Base-by-base conservation (phyloP, 106 monocot species). In the Dioscorea zingiberensis region DNA sequence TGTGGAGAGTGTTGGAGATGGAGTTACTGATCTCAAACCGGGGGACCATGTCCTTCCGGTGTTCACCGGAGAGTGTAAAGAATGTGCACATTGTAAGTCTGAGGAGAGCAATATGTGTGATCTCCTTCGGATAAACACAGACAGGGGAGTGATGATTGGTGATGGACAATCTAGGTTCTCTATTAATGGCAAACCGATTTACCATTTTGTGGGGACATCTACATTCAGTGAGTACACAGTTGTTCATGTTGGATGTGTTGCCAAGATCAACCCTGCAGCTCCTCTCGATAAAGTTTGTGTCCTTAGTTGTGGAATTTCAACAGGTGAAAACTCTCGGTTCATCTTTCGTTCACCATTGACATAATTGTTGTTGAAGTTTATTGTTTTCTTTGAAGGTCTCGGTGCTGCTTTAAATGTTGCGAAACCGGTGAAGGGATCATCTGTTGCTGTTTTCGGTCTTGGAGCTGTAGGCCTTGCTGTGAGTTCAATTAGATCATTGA, bases 1-100 rank as follows among this genome's bases (percentile, higher is more conserved):
- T 48, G 88, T 89, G 2, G 88, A 89, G 72, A 86, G 90, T 68
- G 90, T 90, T 18, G 90, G 90, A 7, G 90, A 90, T 48, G 90
- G 90, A 1, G 88, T 89, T 46, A 89, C 84, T 1, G 84, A 84
- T 25, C 77, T 89, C 0, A 60, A 65, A 9, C 84, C 88, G 11
- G 88, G 84, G n/a, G 84, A 89, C 70, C 88, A 89, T 57, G 88
- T 89, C 7, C 78, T 89, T 55, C 84, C 88, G 21, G 75, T 84
- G 8, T 84, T 81, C 76, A 84, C 81, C 0, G 88, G 84, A 21
- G 88, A 88, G 61, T 88, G 88, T 66, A 78, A 75, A 49, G 88
- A 84, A 16, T 89, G 88, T 24, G 56, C 32, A 11, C 81, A 81
- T 49, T 89, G 88, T 64, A 81, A 81, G 48, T 81, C 78, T 0